phyloP scores from a whole-genome alignment of 2,329 filamentous ascomycete genomes.

The Penicillium corylophilum region DNA sequence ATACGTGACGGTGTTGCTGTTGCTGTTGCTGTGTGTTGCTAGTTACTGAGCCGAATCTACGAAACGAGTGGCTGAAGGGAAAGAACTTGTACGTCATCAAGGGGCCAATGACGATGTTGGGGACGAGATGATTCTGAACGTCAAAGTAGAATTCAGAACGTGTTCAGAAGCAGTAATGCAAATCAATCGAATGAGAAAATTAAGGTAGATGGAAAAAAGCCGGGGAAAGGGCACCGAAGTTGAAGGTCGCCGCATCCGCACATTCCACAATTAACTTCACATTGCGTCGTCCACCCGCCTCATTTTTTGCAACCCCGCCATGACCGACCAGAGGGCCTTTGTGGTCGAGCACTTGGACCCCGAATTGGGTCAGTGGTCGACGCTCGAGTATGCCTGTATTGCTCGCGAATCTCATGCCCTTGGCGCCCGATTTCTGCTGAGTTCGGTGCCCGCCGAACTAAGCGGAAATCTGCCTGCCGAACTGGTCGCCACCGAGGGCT shows the following conservation, averaged over 20 bases:
- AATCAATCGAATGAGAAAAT: not conserved
- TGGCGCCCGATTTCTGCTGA: slow-evolving; percentile 73
- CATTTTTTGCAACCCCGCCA: slow-evolving; percentile 11
- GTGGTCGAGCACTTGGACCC: slow-evolving; percentile 96
- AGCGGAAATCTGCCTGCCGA: slow-evolving; percentile 52
- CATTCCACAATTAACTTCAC: slow-evolving; percentile 4
- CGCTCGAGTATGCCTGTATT: slow-evolving; percentile 87
- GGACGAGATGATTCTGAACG: not conserved
- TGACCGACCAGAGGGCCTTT: slow-evolving; percentile 57
- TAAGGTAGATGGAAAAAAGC: not conserved
- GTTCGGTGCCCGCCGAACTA: slow-evolving; percentile 71
- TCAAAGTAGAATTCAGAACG: not conserved
- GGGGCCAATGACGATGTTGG: not conserved
- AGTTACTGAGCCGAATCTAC: not conserved
- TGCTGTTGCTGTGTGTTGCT: not conserved
- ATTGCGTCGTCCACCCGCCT: not conserved
- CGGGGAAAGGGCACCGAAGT: not conserved
- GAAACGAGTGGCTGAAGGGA: not conserved
- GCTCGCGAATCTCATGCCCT: slow-evolving; percentile 72
- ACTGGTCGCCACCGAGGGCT: slow-evolving; percentile 60
- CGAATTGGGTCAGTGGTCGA: slow-evolving; percentile 90
- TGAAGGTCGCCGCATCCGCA: slow-evolving; percentile 9
- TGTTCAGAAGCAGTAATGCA: not conserved
- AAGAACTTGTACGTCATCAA: slow-evolving; percentile 10
- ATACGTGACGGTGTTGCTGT: not conserved